Base-by-base conservation (phyloP, 2,329 filamentous ascomycete species). In the Hymenoscyphus fructigenus region DNA sequence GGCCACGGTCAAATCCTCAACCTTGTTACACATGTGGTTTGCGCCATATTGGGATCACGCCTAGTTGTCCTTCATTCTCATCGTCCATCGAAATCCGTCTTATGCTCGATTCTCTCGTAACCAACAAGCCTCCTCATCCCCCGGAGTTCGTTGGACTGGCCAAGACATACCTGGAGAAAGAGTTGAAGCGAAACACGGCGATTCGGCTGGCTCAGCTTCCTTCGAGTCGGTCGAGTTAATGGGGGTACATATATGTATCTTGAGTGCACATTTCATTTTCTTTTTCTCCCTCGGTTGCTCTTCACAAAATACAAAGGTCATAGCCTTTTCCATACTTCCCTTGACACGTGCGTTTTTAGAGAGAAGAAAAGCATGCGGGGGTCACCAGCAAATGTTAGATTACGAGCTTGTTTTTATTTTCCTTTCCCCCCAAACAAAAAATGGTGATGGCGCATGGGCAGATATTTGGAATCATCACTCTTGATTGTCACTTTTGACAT, bases 51-150 rank as follows among this genome's bases (percentile, higher is more conserved):
- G 55, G 55, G 3, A 57, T 57, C 26, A 32, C 32, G 26, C 28
- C 28, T 34, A 57, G 28, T 23, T 57, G 55, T 20, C 55, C 55
- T 10, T 28, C 28, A 32, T 57, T 57, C 14, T 32, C 28, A 29
- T 57, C 55, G 28, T 6, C 15, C 17, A 36, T 36, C 28, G 28
- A 57, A 29, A 32, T 57, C 34, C 55, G 55, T 20, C 28, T 57
- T 5, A 57, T 57, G 55, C 28, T 57, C 20, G 55, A 57, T 57
- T 23, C 55, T 36, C 28, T 57, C 23, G 55, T 32, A 12, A 57
- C n/a, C n/a, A 53, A 53, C 23, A 53, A 23, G 23, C 47, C 47
- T 23, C 47, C 47, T 14, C 47, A 53, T 26, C 47, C 47, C 20
- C n/a, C 47, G n/a, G 47, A 53, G n/a, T 53, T 53, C 47, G 47